phyloP scores from a whole-genome alignment of 1,284 basidiomycete species.

The Marasmius oreades region DNA sequence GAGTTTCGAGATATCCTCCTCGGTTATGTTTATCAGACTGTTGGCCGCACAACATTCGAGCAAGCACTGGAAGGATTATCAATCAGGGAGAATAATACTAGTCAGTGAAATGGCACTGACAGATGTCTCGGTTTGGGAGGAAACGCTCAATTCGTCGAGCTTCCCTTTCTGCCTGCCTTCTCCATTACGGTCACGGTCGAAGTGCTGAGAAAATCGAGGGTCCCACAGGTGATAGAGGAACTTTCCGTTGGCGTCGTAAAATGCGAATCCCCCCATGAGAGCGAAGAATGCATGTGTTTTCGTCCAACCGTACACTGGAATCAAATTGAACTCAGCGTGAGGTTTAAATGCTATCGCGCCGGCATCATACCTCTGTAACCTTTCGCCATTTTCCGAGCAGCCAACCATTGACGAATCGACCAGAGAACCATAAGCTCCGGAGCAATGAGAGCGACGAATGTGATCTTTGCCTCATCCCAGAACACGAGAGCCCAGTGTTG shows the following conservation, averaged over 20 bases:
- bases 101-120: not conserved
- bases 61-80: not conserved
- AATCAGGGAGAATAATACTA: not conserved
- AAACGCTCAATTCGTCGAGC: not conserved
- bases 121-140: not conserved
- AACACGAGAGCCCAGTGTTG: conserved; percentile 1
- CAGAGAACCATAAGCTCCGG: conserved; percentile 25
- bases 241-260: conserved; percentile 6
- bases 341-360: no score
- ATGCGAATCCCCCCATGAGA: conserved; percentile 26
- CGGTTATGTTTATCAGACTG: conserved; percentile 7
- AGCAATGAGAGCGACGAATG: conserved; percentile 22
- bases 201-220: not conserved
- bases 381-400: conserved; percentile 14
- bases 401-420: conserved; percentile 24
- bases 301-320: conserved; percentile 19
- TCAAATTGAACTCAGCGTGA: not conserved
- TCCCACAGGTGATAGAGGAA: not conserved
- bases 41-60: not conserved
- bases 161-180: not conserved
- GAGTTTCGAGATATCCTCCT: conserved; percentile 26
- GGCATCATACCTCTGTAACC: conserved; percentile 9
- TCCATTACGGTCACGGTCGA: not conserved
- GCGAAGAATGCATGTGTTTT: conserved; percentile 23
- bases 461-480: conserved; percentile 14